phyloP scores from a whole-genome alignment of 345 rosid species.

The Rhodomyrtus tomentosa region DNA sequence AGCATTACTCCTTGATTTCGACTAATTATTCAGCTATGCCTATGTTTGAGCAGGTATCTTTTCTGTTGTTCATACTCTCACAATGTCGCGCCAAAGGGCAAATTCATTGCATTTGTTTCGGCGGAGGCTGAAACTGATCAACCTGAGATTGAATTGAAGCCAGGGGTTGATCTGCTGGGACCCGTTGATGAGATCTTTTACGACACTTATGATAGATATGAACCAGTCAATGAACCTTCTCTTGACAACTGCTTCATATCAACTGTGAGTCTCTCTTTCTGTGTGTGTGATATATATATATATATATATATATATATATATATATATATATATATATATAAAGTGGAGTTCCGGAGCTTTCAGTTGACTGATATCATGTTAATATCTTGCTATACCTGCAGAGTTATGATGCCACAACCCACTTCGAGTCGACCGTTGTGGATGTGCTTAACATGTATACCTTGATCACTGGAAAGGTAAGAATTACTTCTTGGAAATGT shows the following conservation, averaged over 20 bases:
- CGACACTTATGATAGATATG: slow-evolving; percentile 64
- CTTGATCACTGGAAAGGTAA: slow-evolving; percentile 92
- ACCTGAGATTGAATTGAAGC: slow-evolving; percentile 62
- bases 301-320: too few relatives aligned
- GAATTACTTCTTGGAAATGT: background rate
- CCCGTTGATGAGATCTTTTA: slow-evolving; percentile 80
- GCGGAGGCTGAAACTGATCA: slow-evolving; percentile 86
- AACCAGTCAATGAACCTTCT: slow-evolving; percentile 74
- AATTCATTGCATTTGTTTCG: slow-evolving; percentile 85
- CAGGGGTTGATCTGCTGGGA: slow-evolving; percentile 76
- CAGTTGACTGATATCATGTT: background rate
- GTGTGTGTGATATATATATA: too few relatives aligned
- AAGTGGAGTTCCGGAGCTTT: background rate
- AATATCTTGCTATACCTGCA: slow-evolving; percentile 12
- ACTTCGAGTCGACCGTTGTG: slow-evolving; percentile 81
- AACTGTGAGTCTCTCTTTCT: slow-evolving; percentile 42
- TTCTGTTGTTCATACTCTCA: slow-evolving; percentile 93
- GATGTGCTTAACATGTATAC: slow-evolving; percentile 91
- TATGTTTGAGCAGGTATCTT: slow-evolving; percentile 48
- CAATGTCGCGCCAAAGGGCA: slow-evolving; percentile 91
- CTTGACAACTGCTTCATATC: slow-evolving; percentile 90
- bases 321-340: background rate
- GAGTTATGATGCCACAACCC: slow-evolving; percentile 97
- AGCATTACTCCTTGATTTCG: background rate
- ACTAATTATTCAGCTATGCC: background rate